Evolutionary conservation across 1,139 yeast genomes (phyloP), one percentile per base, ranked within the genome.

Genomic region (Sugiyamaella japonica): DNA sequence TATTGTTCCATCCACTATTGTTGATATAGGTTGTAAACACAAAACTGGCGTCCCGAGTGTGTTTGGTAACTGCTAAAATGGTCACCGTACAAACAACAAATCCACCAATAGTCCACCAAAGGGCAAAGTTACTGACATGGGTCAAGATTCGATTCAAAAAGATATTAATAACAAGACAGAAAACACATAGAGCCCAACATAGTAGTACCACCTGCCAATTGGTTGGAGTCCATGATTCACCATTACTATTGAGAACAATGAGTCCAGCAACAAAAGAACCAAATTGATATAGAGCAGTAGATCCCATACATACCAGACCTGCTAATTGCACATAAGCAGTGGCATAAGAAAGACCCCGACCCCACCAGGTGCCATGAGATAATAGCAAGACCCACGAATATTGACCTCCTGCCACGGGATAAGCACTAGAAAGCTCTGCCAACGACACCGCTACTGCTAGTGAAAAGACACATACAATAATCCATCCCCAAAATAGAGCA

Each of bases 401-500:
- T 62, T 81, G 84, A 23, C 85, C 85, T 29, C 85, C 84, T 45
- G 85, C 83, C 53, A 71, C 71, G 1, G 85, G 85, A 63, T 78
- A 77, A 38, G 83, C 78, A 48, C 78, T 73, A 1, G 82, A 75
- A 64, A 82, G 70, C 59, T 82, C 85, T 13, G 82, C 74, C 34
- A 79, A 68, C 2, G 82, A 74, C 51, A 76, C 66, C 8, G 77
- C 82, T 48, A 79, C 72, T 63, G 76, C 73, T 52, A 74, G 64
- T 3, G 82, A 74, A 34, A 79, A 67, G 51, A 69, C 70, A 8
- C 84, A 79, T 52, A 82, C 79, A 60, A 82, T 81, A 55, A 84
- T 76, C 89, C 89, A 86, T 52, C 89, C 88, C 89, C 89, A 85
- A 16, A 83, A 79, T 23, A 82, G 75, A 4, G 85, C 63, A 7